These are phyloP conservation scores for Davidsoniella eucalypti DNA, from an alignment of 2,329 filamentous ascomycete species.

Conservation along the genomic window DNA sequence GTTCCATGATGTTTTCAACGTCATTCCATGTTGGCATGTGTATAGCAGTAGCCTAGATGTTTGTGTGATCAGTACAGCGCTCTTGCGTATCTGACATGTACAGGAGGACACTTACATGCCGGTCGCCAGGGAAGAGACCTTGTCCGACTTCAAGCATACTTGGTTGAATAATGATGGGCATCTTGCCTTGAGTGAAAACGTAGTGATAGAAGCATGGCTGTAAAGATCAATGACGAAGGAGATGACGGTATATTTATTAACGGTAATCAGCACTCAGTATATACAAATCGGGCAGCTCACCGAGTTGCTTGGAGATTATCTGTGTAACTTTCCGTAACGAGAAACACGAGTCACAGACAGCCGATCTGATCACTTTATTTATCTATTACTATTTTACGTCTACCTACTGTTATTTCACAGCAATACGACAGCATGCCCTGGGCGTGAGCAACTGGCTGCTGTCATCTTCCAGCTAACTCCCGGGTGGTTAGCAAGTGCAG, in stretches of 20 bases:
- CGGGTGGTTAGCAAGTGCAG: too few species aligned
- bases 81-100: not conserved
- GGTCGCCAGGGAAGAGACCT: slow-evolving; percentile 2
- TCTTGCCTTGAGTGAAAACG: not conserved
- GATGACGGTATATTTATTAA: not conserved
- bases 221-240: not conserved
- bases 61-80: not conserved
- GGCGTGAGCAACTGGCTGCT: too few species aligned
- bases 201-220: not conserved
- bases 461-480: too few species aligned
- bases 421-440: too few species aligned
- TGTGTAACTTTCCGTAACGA: too few species aligned
- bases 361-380: too few species aligned
- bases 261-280: not conserved
- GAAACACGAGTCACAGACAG: too few species aligned
- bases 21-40: not conserved
- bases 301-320: too few species aligned
- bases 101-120: not conserved
- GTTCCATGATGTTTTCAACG: not conserved
- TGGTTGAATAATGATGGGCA: slow-evolving; percentile 7
- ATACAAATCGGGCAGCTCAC: not conserved
- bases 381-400: too few species aligned
- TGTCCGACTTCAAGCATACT: slow-evolving; percentile 7
- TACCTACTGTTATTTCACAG: too few species aligned
- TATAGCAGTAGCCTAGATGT: not conserved